Evolutionary conservation across 768 basidiomycete genomes (phyloP).

Genomic region (Mycena venus): DNA sequence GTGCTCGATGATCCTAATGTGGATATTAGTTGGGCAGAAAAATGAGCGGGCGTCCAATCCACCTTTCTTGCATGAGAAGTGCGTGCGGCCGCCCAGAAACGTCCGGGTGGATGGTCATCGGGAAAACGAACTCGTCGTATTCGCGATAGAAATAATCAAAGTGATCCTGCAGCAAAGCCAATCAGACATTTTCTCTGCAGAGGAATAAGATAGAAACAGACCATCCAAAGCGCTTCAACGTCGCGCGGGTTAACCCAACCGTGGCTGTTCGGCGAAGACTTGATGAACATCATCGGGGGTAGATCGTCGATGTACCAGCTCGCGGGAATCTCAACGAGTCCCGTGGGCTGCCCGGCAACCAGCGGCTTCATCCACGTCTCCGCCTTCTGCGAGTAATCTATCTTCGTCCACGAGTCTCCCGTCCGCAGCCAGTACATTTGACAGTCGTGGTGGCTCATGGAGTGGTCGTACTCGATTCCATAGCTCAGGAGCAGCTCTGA

Average conservation of each 20-base stretch:
- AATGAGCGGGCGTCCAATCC: not conserved
- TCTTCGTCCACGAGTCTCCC: slow-evolving; percentile 80
- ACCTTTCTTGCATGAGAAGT: slow-evolving; percentile 75
- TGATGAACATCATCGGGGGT: slow-evolving; percentile 86
- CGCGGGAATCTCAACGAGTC: slow-evolving; percentile 70
- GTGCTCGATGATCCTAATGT: slow-evolving; percentile 80
- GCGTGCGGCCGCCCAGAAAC: slow-evolving; percentile 77
- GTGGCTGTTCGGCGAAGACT: slow-evolving; percentile 75
- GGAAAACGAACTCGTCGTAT: slow-evolving; percentile 77
- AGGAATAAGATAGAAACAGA: not conserved
- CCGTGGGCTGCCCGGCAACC: slow-evolving; percentile 71
- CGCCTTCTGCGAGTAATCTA: slow-evolving; percentile 71
- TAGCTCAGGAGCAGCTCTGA: slow-evolving; percentile 74
- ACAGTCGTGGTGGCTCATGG: slow-evolving; percentile 54
- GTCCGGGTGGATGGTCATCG: slow-evolving; percentile 85
- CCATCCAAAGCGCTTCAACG: slow-evolving; percentile 83
- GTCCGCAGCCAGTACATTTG: slow-evolving; percentile 79
- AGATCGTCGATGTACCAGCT: slow-evolving; percentile 86
- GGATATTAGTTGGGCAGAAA: not conserved
- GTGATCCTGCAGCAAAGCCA: not conserved
- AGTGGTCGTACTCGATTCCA: slow-evolving; percentile 79
- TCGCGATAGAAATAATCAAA: slow-evolving; percentile 52
- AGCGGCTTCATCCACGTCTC: slow-evolving; percentile 84
- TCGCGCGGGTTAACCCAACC: slow-evolving; percentile 77
- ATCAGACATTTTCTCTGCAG: not conserved